phyloP scores from a whole-genome alignment of 306 rosid species.

The Pueraria montana region DNA sequence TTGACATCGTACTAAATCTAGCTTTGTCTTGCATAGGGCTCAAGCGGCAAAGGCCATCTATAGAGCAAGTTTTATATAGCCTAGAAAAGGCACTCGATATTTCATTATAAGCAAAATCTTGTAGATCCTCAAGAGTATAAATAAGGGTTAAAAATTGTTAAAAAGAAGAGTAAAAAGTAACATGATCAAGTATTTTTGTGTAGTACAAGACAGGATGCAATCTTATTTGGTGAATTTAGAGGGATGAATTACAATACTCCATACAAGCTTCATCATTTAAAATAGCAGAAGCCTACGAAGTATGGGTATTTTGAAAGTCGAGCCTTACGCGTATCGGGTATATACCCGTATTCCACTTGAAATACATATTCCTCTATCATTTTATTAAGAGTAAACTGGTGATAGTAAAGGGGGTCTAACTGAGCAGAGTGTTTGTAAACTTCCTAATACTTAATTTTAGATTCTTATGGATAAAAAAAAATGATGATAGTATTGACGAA shows the following conservation, averaged over 20 bases:
- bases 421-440: too few species aligned
- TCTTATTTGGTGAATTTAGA: constrained; percentile 22
- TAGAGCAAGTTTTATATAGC: constrained; percentile 55
- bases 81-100: constrained; percentile 59
- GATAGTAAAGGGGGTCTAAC: too few species aligned
- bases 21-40: constrained; percentile 67
- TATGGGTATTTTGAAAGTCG: too few species aligned
- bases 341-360: too few species aligned
- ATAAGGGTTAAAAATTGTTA: not conserved
- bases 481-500: too few species aligned
- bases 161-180: not conserved
- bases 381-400: too few species aligned
- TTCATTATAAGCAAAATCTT: constrained; percentile 48
- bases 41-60: constrained; percentile 67
- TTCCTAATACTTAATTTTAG: too few species aligned
- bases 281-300: too few species aligned
- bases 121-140: not conserved
- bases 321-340: too few species aligned
- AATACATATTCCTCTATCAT: too few species aligned
- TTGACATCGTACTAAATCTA: constrained; percentile 58
- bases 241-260: not conserved
- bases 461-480: too few species aligned
- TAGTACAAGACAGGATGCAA: constrained; percentile 1
- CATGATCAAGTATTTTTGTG: not conserved
- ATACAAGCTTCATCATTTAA: not conserved